Evolutionary conservation across 1,284 basidiomycete genomes (phyloP), one percentile per base, ranked within the genome.

Genomic region (Ustilago curta): DNA sequence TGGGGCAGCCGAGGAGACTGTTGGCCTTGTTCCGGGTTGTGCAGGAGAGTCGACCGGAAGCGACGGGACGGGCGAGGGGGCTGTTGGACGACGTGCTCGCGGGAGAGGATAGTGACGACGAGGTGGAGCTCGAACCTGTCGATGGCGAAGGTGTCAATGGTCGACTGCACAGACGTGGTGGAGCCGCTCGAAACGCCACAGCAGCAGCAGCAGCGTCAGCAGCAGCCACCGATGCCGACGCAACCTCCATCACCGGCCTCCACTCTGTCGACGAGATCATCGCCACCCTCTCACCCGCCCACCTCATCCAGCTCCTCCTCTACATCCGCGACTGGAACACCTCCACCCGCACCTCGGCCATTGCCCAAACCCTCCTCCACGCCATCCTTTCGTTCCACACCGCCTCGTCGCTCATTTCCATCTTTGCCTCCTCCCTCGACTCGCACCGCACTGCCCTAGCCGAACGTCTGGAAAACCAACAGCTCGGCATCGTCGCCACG

Each of bases 311-410:
- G 62, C 88, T 99, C 16, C 87, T 98, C 53, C 88, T 89, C 44
- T 95, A 94, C 85, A 88, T 95, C 37, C 89, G 93, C 47, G 91
- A 93, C 79, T 99, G 96, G 96, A 99, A 98, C 86, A 91, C 95
- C 12, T 92, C 91, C 61, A 92, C 92, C 7, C 91, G 91, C 80
- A 95, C 93, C 23, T 91, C 92, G 66, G 86, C 87, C n/a, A 88
- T 97, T 43, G 96, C 97, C 1, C 96, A 99, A 86, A 88, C 88
- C 18, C 88, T 98, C 29, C 87, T 99, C 56, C 90, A 93, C 81
- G 91, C 94, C 4, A 87, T 98, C 55, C 86, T 98, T 63, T 92
- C 92, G 78, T 85, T 92, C 62, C 89, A 91, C 44, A 87, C 90
- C 0, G 90, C 91, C 1, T 90, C 92, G 32, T 91, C 93, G 31